Conservation (phyloP, 495 filamentous ascomycete species). For the Bacidia rubella region DNA sequence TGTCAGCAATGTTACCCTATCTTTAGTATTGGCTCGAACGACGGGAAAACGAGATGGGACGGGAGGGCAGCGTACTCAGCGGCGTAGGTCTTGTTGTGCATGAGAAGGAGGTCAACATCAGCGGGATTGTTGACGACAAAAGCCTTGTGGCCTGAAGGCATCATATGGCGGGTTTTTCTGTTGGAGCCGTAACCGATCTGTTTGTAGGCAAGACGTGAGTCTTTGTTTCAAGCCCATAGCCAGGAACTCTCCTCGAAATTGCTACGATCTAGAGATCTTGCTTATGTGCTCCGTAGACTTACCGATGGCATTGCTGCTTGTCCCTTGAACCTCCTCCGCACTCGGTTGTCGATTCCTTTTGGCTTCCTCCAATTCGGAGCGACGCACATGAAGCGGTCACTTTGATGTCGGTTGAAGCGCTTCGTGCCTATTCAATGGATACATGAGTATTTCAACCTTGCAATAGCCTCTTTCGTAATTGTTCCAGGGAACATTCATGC, state of each 20-base stretch:
- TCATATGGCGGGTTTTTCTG: conserved; percentile 97
- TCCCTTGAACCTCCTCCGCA: conserved; percentile 86
- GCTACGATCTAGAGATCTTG: too few relatives aligned
- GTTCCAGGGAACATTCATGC: background rate
- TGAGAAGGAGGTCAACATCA: conserved; percentile 93
- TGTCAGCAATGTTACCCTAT: background rate
- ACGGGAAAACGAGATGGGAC: too few relatives aligned
- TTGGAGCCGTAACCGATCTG: conserved; percentile 97
- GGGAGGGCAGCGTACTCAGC: conserved; percentile 63
- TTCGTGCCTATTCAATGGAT: conserved; percentile 52
- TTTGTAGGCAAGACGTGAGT: too few relatives aligned
- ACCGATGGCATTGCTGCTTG: conserved; percentile 95
- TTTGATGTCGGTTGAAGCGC: conserved; percentile 91
- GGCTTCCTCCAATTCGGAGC: conserved; percentile 89
- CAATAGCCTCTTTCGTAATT: background rate
- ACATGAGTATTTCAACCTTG: conserved; percentile 4
- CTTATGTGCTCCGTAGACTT: conserved; percentile 32
- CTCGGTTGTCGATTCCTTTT: conserved; percentile 95
- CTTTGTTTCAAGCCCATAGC: too few relatives aligned
- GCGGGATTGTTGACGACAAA: conserved; percentile 94
- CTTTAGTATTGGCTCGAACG: too few relatives aligned
- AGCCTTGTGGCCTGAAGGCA: conserved; percentile 97
- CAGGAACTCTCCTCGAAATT: too few relatives aligned
- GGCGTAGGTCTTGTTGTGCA: conserved; percentile 98
- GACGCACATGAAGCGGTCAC: conserved; percentile 86